These are phyloP conservation scores for Ophiostoma ulmi DNA, from an alignment of 2,329 filamentous ascomycete species.

Conservation along the genomic window DNA sequence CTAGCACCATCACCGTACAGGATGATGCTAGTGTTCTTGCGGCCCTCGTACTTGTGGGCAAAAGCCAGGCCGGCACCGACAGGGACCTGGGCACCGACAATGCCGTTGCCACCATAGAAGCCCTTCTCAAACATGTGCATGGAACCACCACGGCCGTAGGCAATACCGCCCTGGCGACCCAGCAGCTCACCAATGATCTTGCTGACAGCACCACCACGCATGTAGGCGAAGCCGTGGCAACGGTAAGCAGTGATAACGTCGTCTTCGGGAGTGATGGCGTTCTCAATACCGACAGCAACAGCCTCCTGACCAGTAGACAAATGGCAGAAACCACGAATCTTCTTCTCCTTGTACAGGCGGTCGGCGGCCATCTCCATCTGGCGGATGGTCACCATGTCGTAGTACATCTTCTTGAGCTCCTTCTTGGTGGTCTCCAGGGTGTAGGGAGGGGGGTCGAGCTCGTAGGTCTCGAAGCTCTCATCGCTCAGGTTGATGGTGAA, in stretches of 20 bases:
- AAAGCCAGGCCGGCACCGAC: constrained; percentile 96
- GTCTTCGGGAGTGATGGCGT: constrained; percentile 85
- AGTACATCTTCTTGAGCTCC: constrained; percentile 98
- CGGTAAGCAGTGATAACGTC: constrained; percentile 97
- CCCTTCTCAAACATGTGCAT: constrained; percentile 99
- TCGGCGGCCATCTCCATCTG: constrained; percentile 99
- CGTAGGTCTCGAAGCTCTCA: constrained; percentile 99
- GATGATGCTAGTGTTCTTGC: constrained; percentile 79
- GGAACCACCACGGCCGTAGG: constrained; percentile 97
- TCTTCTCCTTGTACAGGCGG: constrained; percentile 99
- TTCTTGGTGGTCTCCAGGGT: constrained; percentile 92
- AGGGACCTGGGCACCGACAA: constrained; percentile 96
- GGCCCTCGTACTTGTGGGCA: constrained; percentile 86
- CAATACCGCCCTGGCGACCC: constrained; percentile 90
- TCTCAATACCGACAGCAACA: constrained; percentile 93
- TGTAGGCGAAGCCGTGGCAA: constrained; percentile 96
- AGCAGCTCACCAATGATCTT: constrained; percentile 95
- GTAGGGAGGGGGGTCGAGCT: constrained; percentile 93
- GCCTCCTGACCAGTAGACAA: constrained; percentile 97
- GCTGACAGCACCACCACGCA: constrained; percentile 86
- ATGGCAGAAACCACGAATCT: constrained; percentile 99
- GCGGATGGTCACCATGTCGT: constrained; percentile 89
- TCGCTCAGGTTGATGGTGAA: constrained; percentile 91
- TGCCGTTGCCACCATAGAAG: constrained; percentile 98
- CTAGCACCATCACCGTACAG: constrained; percentile 97